Evolutionary conservation across 2,329 filamentous ascomycete genomes (phyloP).

Genomic region (Microdochium nivale): DNA sequence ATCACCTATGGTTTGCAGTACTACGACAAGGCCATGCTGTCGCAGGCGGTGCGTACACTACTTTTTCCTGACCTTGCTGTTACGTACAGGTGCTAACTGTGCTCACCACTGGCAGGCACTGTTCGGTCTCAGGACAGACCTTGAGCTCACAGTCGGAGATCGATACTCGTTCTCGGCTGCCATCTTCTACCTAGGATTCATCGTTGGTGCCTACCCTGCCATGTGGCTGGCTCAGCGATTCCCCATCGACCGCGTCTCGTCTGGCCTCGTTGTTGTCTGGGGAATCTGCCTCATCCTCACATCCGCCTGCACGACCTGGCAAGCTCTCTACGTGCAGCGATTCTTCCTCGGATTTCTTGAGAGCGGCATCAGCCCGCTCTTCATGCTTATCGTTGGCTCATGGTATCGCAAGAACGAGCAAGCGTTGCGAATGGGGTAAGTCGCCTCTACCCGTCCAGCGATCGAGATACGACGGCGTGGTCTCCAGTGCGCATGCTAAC

Average conservation of each 20-base stretch:
- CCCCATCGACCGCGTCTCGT: conserved; percentile 35
- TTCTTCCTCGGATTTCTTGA: conserved; percentile 52
- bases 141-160: conserved; percentile 27
- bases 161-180: conserved; percentile 33
- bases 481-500: too few species aligned
- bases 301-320: conserved; percentile 41
- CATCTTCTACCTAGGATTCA: conserved; percentile 41
- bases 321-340: conserved; percentile 37
- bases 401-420: conserved; percentile 55
- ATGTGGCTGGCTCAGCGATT: conserved; percentile 30
- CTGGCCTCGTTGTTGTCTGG: conserved; percentile 34
- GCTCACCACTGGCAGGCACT: conserved; percentile 16
- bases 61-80: neutral
- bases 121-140: conserved; percentile 30
- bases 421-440: conserved; percentile 46
- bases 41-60: conserved; percentile 26
- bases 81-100: neutral
- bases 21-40: conserved; percentile 44
- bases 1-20: conserved; percentile 36
- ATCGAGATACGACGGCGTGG: too few species aligned
- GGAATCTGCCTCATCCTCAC: conserved; percentile 41
- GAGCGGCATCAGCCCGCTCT: conserved; percentile 36
- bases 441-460: conserved; percentile 37
- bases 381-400: conserved; percentile 51
- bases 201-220: conserved; percentile 36